Evolutionary conservation across 768 basidiomycete species (phyloP).

Genomic region (Tylopilus sp.): DNA sequence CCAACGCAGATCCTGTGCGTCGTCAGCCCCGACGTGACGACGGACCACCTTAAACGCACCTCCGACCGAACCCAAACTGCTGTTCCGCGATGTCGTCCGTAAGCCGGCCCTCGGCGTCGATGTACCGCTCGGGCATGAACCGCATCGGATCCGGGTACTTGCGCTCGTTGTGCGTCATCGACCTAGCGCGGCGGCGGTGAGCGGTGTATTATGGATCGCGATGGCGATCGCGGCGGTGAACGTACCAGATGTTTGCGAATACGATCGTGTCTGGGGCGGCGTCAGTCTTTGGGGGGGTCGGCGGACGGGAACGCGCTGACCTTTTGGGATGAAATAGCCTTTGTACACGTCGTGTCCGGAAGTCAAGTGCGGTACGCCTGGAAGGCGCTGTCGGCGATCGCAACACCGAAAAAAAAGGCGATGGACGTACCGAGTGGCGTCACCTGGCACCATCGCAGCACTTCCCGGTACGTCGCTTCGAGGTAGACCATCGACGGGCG

Average conservation of each 20-base stretch:
- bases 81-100: constrained; percentile 18
- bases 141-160: constrained; percentile 21
- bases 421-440: constrained; percentile 18
- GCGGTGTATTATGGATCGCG: too few relatives aligned
- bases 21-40: too few relatives aligned
- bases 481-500: constrained; percentile 22
- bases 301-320: too few relatives aligned
- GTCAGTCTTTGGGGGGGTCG: constrained; percentile 19
- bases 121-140: constrained; percentile 22
- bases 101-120: constrained; percentile 12
- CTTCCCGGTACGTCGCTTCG: constrained; percentile 21
- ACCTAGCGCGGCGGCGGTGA: constrained; percentile 19
- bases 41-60: too few relatives aligned
- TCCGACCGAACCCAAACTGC: constrained; percentile 26
- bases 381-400: background rate
- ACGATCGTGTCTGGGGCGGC: background rate
- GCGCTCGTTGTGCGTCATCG: constrained; percentile 24
- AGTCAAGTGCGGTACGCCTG: constrained; percentile 30
- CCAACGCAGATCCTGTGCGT: constrained; percentile 26
- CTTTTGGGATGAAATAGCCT: constrained; percentile 20
- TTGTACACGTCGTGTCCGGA: constrained; percentile 13
- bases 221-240: too few relatives aligned
- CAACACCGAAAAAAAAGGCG: background rate
- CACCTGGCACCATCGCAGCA: constrained; percentile 25
- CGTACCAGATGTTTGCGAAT: constrained; percentile 9